Base-by-base conservation (phyloP, 768 basidiomycete species). In the Leccinum subgranulosum region DNA sequence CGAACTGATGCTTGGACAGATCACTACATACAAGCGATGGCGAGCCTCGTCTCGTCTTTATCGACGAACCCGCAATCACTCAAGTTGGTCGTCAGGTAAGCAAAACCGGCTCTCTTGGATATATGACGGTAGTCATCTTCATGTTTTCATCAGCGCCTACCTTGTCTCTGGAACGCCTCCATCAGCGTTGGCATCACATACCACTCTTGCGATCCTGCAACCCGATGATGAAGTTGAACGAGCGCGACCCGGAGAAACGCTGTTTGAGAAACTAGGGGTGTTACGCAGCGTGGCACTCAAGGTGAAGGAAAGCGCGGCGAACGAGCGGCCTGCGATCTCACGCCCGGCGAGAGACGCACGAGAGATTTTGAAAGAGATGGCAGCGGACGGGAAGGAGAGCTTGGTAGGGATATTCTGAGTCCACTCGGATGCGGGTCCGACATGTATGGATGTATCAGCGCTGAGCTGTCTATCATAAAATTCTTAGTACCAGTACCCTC, bases 261-360 rank as follows among this genome's bases (percentile, higher is more conserved):
- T 55, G 67, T 91, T 27, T 87, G 94, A 80, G 81, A 87, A 73
- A 53, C 76, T 92, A 3, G 79, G 79, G 3, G 63, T 88, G 6
- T 72, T 88, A 31, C 80, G 80, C 6, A 80, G 74, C 43, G 83
- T 94, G 3, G 84, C 88, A 0, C 83, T 87, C 69, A 94, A 94
- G 69, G 79, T 89, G 3, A 75, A 84, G 52, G 86, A 88, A 60
- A 84, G 86, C 64, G 80, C 82, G 1, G 83, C 79, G 3, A 85
- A 79, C 59, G 91, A 94, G 45, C 82, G 82, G 34, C 84, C 90
- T 3, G 77, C 81, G 19, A 84, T 95, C 45, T 80, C 90, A 10
- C 78, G 92, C 48, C 92, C 92, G 0, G 88, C 92, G 7, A 77
- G 93, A 46, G 92, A 95, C 66, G 87, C 94, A 3, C 79, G 86